Conservation (phyloP, 176 grass and related monocot genomes). For the Triticum urartu region DNA sequence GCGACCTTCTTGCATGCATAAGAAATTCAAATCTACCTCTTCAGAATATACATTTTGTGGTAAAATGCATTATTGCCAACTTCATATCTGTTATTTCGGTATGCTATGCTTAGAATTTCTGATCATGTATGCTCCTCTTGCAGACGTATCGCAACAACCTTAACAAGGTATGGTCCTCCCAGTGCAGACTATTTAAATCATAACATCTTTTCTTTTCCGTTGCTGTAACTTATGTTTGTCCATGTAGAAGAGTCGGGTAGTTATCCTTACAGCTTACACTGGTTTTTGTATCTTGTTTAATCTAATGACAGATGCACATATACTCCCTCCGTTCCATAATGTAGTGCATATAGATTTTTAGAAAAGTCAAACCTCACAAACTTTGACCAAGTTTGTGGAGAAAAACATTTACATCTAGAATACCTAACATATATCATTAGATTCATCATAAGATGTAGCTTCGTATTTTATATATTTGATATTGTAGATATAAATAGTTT, state of each 20-base stretch:
- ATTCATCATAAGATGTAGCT: too few species aligned
- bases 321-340: background rate
- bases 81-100: conserved; percentile 26
- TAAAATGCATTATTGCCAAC: conserved; percentile 40
- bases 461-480: too few species aligned
- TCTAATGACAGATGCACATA: background rate
- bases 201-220: background rate
- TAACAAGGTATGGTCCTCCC: conserved; percentile 76
- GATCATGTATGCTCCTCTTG: conserved; percentile 56
- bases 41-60: conserved; percentile 99
- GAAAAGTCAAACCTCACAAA: too few species aligned
- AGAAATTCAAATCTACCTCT: conserved; percentile 72
- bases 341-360: too few species aligned
- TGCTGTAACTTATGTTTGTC: background rate
- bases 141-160: conserved; percentile 99
- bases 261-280: background rate
- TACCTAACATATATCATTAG: too few species aligned
- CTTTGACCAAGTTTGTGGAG: too few species aligned
- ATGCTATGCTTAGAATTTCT: conserved; percentile 21
- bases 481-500: too few species aligned
- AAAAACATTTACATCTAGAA: too few species aligned
- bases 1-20: conserved; percentile 90
- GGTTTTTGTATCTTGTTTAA: background rate
- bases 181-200: conserved; percentile 1
- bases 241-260: background rate